These are phyloP conservation scores for Poa pratensis DNA, from an alignment of 176 grass and related monocot genomes.

Conservation along the genomic window DNA sequence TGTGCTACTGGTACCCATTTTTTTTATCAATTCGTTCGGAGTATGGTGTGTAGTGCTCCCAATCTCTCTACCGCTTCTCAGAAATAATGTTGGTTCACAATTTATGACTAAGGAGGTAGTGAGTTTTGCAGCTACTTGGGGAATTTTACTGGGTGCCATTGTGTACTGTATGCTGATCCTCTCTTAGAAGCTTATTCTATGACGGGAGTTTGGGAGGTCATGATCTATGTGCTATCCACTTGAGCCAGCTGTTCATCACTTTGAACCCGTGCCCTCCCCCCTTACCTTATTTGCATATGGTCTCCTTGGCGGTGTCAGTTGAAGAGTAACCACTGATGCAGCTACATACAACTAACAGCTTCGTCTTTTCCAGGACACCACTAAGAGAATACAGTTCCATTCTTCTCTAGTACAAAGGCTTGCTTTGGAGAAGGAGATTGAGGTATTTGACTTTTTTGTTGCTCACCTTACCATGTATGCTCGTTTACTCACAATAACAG, in stretches of 20 bases:
- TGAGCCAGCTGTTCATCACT: neutral
- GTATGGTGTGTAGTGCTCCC: neutral
- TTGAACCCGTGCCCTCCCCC: too few species aligned
- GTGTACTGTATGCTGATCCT: neutral
- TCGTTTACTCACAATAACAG: slow-evolving; percentile 21
- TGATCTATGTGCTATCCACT: neutral
- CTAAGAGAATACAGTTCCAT: slow-evolving; percentile 71
- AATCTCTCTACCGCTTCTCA: slow-evolving; percentile 16
- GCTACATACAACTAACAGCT: slow-evolving; percentile 19
- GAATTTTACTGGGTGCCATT: neutral
- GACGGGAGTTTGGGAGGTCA: neutral
- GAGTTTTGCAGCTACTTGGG: neutral
- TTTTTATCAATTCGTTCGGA: neutral
- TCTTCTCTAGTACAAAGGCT: slow-evolving; percentile 87
- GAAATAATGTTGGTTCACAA: neutral
- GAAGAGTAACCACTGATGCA: neutral
- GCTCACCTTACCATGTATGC: neutral
- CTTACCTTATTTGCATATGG: neutral
- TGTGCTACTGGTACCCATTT: neutral
- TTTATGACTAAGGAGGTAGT: neutral
- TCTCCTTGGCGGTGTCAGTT: neutral
- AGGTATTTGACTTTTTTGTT: slow-evolving; percentile 52
- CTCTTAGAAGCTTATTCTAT: neutral
- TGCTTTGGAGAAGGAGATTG: slow-evolving; percentile 83
- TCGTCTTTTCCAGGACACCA: slow-evolving; percentile 59